Conservation (phyloP, 2,329 filamentous ascomycete species). For the Fusarium longipes region DNA sequence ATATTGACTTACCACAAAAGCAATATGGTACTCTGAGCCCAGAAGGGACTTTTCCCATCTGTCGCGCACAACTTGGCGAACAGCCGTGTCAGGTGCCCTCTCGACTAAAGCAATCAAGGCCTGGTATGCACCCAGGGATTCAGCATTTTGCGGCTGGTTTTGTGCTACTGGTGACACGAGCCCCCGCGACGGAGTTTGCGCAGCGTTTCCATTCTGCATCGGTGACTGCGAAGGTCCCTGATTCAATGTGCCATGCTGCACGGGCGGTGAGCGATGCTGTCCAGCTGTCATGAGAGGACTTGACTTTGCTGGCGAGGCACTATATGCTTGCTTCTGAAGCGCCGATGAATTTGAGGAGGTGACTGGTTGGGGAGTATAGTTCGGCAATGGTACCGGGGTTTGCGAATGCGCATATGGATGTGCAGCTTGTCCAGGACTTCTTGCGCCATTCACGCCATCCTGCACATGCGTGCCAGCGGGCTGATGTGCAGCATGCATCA, state of each 20-base stretch:
- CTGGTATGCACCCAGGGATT: constrained; percentile 43
- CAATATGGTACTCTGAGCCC: constrained; percentile 64
- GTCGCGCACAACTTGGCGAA: constrained; percentile 62
- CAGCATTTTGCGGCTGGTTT: constrained; percentile 37
- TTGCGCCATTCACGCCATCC: constrained; percentile 22
- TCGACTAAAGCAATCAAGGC: constrained; percentile 50
- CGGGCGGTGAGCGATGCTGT: constrained; percentile 21
- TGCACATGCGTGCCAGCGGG: constrained; percentile 1
- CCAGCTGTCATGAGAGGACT: constrained; percentile 10
- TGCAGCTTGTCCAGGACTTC: background rate
- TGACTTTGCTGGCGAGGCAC: constrained; percentile 5
- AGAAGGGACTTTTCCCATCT: constrained; percentile 62
- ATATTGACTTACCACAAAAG: constrained; percentile 61
- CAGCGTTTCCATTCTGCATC: constrained; percentile 5
- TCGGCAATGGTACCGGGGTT: constrained; percentile 23
- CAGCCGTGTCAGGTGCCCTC: constrained; percentile 56
- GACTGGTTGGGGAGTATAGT: constrained; percentile 15
- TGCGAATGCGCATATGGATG: constrained; percentile 4
- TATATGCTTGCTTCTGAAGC: background rate
- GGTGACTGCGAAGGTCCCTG: constrained; percentile 3
- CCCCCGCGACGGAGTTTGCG: background rate
- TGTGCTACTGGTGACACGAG: constrained; percentile 3
- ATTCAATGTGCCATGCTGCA: constrained; percentile 5
- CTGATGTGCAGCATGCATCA: constrained; percentile 10
- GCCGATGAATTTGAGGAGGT: constrained; percentile 13